Evolutionary conservation across 2,329 filamentous ascomycete species (phyloP), one percentile per base, ranked within the genome.

Genomic region (Xylariales sp.): DNA sequence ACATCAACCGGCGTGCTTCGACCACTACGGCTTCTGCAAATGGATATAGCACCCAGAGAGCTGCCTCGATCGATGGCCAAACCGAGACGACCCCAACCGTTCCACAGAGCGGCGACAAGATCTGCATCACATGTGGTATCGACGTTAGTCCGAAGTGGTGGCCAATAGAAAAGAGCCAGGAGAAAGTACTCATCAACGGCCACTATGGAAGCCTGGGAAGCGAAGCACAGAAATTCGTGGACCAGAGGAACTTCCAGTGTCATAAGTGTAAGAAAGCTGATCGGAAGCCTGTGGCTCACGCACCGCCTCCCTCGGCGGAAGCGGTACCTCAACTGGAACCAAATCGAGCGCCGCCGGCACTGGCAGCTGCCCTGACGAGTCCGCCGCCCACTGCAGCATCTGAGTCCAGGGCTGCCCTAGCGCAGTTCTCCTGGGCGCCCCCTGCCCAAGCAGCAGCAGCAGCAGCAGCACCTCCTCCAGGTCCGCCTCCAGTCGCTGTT

Each of bases 81-180:
- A 48, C 42, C 9, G 58, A 64, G 5, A 40, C 48, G 5, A 37
- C 49, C 4, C 49, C 58, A 1, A 49, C 50, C 16, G 49, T 52
- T 4, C 39, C 54, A 27, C 65, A 71, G 22, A 62, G 62, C 3
- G 66, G 68, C 4, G 70, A 74, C 31, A 82, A 75, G 56, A 66
- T 76, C 14, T 85, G 81, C 63, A 71, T 78, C 34, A 81, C 78
- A 5, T 85, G 81, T 51, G 74, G 74, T 25, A 74, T 84, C 43
- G 83, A 89, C 55, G 76, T 84, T 38, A 88, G 82, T 51, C 86
- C 84, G 4, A 83, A 76, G 54, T 89, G 85, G 85, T 85, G 84
- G 74, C 67, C 74, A 3, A 74, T 78, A 41, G 69, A 76, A 50
- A 65, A 71, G 47, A 58, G 58, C 0, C 71, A 76, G 48, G 74